Conservation (phyloP, 2,329 filamentous ascomycete species). For the Teratosphaeria zuluensis region DNA sequence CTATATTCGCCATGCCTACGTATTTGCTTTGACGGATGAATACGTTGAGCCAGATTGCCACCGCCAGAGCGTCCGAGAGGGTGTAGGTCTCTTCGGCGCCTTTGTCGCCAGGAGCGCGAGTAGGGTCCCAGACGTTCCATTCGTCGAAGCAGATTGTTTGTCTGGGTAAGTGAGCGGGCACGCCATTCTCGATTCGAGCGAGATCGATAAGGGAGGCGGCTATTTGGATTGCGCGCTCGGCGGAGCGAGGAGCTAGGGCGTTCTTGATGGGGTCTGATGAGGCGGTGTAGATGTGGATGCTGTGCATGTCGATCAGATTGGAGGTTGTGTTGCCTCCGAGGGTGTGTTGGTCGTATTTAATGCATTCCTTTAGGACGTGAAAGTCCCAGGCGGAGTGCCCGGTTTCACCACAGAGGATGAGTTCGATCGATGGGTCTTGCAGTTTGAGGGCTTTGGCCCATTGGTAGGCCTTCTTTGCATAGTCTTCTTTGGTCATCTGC, state of each 20-base stretch:
- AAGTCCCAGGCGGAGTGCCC: constrained; percentile 63
- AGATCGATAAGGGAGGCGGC: constrained; percentile 61
- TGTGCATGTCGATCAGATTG: constrained; percentile 65
- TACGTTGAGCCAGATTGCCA: constrained; percentile 65
- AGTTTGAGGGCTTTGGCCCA: constrained; percentile 65
- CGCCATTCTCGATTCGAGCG: constrained; percentile 58
- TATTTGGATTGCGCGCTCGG: constrained; percentile 66
- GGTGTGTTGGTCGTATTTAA: constrained; percentile 42
- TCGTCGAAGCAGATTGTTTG: constrained; percentile 74
- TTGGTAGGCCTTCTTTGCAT: constrained; percentile 58
- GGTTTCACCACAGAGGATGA: constrained; percentile 67
- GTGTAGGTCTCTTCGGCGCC: constrained; percentile 69
- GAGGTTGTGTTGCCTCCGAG: constrained; percentile 38
- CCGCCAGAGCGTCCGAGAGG: constrained; percentile 65
- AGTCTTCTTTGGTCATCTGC: constrained; percentile 60
- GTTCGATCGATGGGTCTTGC: constrained; percentile 56
- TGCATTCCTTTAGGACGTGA: constrained; percentile 61
- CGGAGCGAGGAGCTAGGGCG: constrained; percentile 55
- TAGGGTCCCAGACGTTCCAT: constrained; percentile 76
- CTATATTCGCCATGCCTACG: constrained; percentile 70
- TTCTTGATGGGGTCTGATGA: constrained; percentile 40
- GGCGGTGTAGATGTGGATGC: constrained; percentile 69
- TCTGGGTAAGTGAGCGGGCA: constrained; percentile 48
- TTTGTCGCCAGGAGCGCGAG: constrained; percentile 57
- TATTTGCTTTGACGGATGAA: constrained; percentile 62